Conservation (phyloP, 495 filamentous ascomycete species). For the Gamarada debralockiae region DNA sequence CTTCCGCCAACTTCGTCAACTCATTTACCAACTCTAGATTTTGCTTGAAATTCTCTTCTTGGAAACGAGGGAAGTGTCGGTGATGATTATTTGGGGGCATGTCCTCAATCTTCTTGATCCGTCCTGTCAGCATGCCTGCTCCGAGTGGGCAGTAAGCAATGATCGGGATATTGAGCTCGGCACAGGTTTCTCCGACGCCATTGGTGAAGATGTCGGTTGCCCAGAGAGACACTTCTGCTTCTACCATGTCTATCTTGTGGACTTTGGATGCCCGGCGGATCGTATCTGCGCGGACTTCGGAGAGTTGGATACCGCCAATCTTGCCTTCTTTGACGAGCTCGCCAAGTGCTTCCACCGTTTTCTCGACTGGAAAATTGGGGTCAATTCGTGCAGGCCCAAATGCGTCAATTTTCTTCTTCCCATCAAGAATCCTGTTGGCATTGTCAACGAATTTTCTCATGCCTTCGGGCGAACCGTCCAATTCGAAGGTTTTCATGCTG, state of each 20-base stretch:
- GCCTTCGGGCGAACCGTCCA: slow-evolving; percentile 51
- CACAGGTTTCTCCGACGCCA: slow-evolving; percentile 66
- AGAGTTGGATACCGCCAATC: slow-evolving; percentile 71
- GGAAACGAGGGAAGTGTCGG: slow-evolving; percentile 57
- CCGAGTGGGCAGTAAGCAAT: slow-evolving; percentile 43
- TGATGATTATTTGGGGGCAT: slow-evolving; percentile 57
- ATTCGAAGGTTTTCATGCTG: slow-evolving; percentile 2
- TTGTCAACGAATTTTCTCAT: slow-evolving; percentile 66
- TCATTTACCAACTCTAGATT: slow-evolving; percentile 68
- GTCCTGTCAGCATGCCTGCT: slow-evolving; percentile 42
- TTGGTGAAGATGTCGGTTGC: slow-evolving; percentile 63
- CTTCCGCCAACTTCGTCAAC: slow-evolving; percentile 59
- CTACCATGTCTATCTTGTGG: slow-evolving; percentile 66
- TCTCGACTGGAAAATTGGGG: slow-evolving; percentile 44
- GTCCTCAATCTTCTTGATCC: slow-evolving; percentile 55
- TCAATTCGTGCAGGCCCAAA: slow-evolving; percentile 77
- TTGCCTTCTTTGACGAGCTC: slow-evolving; percentile 66
- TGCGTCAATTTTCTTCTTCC: slow-evolving; percentile 74
- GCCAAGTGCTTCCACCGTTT: slow-evolving; percentile 47
- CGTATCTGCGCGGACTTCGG: slow-evolving; percentile 67
- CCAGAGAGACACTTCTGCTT: slow-evolving; percentile 76
- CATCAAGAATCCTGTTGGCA: slow-evolving; percentile 55
- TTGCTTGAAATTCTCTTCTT: slow-evolving; percentile 61
- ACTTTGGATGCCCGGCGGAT: slow-evolving; percentile 69
- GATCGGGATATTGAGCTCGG: slow-evolving; percentile 64